Base-by-base conservation (phyloP, 2,329 filamentous ascomycete genomes). In the Fusarium sarcochroum region DNA sequence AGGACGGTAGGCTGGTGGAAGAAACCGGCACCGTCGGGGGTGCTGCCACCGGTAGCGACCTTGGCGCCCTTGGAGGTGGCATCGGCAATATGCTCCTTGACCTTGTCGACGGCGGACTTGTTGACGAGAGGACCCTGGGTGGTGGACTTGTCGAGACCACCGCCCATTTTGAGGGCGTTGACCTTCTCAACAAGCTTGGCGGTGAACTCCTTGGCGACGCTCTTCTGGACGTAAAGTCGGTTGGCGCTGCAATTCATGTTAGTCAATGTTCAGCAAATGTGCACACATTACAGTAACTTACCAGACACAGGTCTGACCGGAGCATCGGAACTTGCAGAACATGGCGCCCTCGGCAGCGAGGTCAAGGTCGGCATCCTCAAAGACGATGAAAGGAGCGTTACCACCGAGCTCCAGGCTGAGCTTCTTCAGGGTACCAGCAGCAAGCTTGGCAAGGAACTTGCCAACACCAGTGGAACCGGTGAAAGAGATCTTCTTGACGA, bases 1-100 rank as follows among this genome's bases (percentile, higher is more conserved):
- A 94, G 85, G 30, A 94, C 88, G 0, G 92, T 93, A 1, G 90
- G 90, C 69, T 91, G 85, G 80, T 89, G 93, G 82, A 93, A 94
- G 78, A 84, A 38, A 14, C 82, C 79, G 80, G 89, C 53, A 86
- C 88, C 75, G 88, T 88, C 90, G 89, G 89, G 80, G 7, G 70
- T 78, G 93, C 91, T 69, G 83, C 82, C 68, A 86, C 85, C 89
- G 13, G 84, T 75, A 42, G 87, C 76, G 42, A 91, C 76, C 71
- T 86, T 85, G 18, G 82, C 89, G 27, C 89, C 89, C 75, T 90
- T 89, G 64, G 81, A 81, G 20, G 83, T 81, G 11, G 89, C 89
- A 70, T 91, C 89, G 55, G 85, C 80, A 40, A 91, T 87, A 70
- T 91, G 89, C 55, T 83, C 79, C 51, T 87, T 83, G 42, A 90